Base-by-base conservation (phyloP, 1,284 basidiomycete genomes). In the Malassezia sympodialis region DNA sequence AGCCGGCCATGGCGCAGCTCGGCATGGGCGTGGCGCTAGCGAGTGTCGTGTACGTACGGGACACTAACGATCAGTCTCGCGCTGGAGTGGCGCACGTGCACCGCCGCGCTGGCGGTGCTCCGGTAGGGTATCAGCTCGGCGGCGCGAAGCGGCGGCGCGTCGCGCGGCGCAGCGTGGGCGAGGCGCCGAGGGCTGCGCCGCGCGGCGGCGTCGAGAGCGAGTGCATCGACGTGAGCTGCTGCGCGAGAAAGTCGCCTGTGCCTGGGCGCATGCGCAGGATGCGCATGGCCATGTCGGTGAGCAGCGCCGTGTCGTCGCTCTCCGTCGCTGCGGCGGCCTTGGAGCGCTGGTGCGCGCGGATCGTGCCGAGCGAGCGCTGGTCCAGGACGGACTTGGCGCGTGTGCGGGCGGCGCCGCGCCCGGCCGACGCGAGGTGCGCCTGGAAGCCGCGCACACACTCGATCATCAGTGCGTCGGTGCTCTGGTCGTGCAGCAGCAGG, bases 401-500 rank as follows among this genome's bases (percentile, higher is more conserved):
- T 4, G 84, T 85, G 4, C 90, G 84, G 0, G 56, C 53, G 15
- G 60, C 53, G 3, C 51, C 59, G 37, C 37, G 37, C 37, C 37
- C 37, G 14, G 62, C 58, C 4, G 54, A 49, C 1, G 61, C 57
- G 53, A 68, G 62, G 37, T 60, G 63, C 34, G 55, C 56, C 75
- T 87, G 88, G 85, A 85, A 93, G 81, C 87, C 85, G 4, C 88
- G 83, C 28, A 96, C 89, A 68, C 90, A 96, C 77, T 96, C 90
- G 76, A 80, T 68, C 63, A 73, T 71, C 75, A 94, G 51, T 32
- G 61, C 65, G 51, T 73, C 71, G 6, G 71, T 72, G 35, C 51
- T 55, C 42, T 66, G 63, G 44, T 73, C 71, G 52, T 73, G 69
- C 45, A 67, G 57, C 24, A 73, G 56, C 23, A 69, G 57, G 48